These are phyloP conservation scores for Epichloe uncinata DNA, from an alignment of 2,329 filamentous ascomycete genomes.

Conservation along the genomic window DNA sequence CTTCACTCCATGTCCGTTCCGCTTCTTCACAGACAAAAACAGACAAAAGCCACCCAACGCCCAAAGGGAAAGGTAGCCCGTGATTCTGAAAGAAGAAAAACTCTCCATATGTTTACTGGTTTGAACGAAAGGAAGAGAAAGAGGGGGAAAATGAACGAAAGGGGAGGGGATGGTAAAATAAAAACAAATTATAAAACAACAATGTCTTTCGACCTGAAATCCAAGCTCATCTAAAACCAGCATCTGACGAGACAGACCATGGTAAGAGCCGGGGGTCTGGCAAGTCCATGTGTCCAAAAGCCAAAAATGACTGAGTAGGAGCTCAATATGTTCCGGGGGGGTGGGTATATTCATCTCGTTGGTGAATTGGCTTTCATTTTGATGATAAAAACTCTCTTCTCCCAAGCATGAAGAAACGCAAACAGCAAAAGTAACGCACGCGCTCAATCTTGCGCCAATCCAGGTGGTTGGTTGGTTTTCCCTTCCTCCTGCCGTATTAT, in stretches of 20 bases:
- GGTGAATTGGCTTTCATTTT: background rate
- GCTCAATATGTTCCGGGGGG: conserved; percentile 1
- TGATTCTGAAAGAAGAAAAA: background rate
- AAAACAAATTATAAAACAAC: conserved; percentile 1
- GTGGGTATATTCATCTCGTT: conserved; percentile 5
- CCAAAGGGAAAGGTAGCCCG: background rate
- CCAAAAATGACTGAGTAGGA: conserved; percentile 2
- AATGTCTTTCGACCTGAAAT: conserved; percentile 2
- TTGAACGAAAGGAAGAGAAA: background rate
- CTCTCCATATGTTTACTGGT: background rate
- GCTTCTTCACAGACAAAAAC: background rate
- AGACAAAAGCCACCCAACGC: background rate
- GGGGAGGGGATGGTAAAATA: background rate
- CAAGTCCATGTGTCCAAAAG: background rate
- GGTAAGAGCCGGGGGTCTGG: background rate
- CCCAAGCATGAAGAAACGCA: background rate
- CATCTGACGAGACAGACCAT: background rate
- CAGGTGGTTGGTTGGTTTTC: background rate
- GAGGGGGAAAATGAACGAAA: background rate
- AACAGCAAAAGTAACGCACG: background rate
- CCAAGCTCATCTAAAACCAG: conserved; percentile 1
- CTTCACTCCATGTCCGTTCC: background rate
- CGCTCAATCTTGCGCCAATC: conserved; percentile 1
- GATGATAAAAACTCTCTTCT: background rate
- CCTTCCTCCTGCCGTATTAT: background rate